Evolutionary conservation across 768 basidiomycete genomes (phyloP).

Genomic region (Suillus sp.): DNA sequence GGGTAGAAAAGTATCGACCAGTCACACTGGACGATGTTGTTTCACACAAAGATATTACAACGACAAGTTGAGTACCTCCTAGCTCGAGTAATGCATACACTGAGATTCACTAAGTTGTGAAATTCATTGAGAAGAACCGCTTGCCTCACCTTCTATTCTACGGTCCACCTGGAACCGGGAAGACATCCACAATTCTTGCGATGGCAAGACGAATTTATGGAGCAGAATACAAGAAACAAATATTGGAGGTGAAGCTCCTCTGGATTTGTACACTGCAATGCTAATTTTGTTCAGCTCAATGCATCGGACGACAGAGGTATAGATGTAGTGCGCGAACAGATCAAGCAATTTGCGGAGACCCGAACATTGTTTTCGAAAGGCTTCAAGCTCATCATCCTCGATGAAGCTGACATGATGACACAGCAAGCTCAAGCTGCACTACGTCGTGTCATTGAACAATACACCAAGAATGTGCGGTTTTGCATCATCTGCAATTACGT

Average conservation of each 20-base stretch:
- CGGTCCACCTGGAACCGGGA: conserved; percentile 97
- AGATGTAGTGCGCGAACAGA: conserved; percentile 97
- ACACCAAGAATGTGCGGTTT: conserved; percentile 97
- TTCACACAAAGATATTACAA: conserved; percentile 93
- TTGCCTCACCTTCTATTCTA: conserved; percentile 96
- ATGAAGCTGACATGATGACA: conserved; percentile 99
- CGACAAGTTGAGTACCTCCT: conserved; percentile 65
- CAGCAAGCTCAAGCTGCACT: conserved; percentile 95
- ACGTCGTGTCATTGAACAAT: conserved; percentile 96
- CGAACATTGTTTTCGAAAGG: conserved; percentile 89
- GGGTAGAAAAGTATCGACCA: conserved; percentile 99
- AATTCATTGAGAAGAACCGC: conserved; percentile 93
- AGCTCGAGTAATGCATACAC: neutral
- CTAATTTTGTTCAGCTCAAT: conserved; percentile 64
- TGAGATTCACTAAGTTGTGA: conserved; percentile 67
- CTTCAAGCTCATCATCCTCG: conserved; percentile 96
- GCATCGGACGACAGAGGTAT: conserved; percentile 99
- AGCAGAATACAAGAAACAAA: conserved; percentile 81
- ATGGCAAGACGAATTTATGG: conserved; percentile 96
- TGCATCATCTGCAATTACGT: conserved; percentile 99
- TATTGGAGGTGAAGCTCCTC: conserved; percentile 70
- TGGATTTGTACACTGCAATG: conserved; percentile 9
- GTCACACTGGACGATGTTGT: conserved; percentile 92
- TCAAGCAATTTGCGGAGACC: conserved; percentile 98
- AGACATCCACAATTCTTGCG: conserved; percentile 96